Evolutionary conservation across 352 stramenopile genomes (phyloP), one percentile per base, ranked within the genome.

Genomic region (Elongisporangium prolatum): DNA sequence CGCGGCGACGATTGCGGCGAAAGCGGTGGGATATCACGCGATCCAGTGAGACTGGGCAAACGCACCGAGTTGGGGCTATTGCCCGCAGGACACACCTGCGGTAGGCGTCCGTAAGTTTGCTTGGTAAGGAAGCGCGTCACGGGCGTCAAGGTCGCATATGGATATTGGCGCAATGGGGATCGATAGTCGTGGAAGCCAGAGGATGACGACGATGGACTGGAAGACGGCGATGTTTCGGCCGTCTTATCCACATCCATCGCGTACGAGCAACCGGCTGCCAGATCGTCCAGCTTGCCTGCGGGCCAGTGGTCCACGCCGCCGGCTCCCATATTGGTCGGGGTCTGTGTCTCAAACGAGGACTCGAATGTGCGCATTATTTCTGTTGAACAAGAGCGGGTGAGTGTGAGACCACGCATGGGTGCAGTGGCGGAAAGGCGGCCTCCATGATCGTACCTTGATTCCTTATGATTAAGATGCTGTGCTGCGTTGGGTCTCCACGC

Each of bases 71-170:
- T 40, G 28, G 28, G 28, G 9, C 28, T 40, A 9, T 40, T 40
- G 60, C 67, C 56, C 63, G 71, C 54, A 56, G 74, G 54, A 56
- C 61, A 59, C 56, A 78, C 56, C 57, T 82, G 79, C 54, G 71
- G 75, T 54, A 80, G 82, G 61, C 80, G 86, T 21, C 78, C 81
- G 13, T 88, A 74, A 37, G 69, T 69, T 48, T 86, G 74, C 56
- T 86, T 86, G 60, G 71, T 76, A 51, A 85, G 69, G 65, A 91
- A 91, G 4, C 81, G 74, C 57, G 64, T 82, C 10, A 86, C 49
- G 18, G 74, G 75, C 54, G 78, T 83, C 56, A 14, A 40, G 28
- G 28, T 5, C 28, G 28, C 28, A 2, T 40, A 13, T 9, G 28
- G 28, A 13, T 14, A 40, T 9, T 40, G 28, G 28, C 28, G 28